Evolutionary conservation across 306 rosid species (phyloP), one percentile per base, ranked within the genome.

Genomic region (Castanea sativa): DNA sequence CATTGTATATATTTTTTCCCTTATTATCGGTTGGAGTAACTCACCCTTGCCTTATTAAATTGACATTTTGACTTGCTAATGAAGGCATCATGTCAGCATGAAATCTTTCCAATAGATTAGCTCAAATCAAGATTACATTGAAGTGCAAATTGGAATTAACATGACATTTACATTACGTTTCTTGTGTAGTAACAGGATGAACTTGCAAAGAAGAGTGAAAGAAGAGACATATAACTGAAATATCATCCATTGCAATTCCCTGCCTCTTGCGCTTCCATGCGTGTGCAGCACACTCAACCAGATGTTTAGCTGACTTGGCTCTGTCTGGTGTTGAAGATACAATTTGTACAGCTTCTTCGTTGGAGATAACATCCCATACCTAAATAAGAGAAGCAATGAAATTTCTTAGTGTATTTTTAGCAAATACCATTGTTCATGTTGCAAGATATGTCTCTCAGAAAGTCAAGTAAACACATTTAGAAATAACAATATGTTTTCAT

Each of bases 361-460:
- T 95, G 2, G 99, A 90, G 29, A 95, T 76, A 7, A 95, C 99
- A 86, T 95, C 99, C 99, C 99, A 95, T 35, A 95, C 97, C 99
- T 95, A 32, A 58, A 20, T 5, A 5, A 80, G 71, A 70, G 80
- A 53, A 13, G 32, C 71, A 41, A 76, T 11, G 30, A 30, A 12
- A 59, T 8, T 11, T 67, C 49, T 67, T 15, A 70, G 30, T 49
- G 52, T 20, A 27, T 11, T 57, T 45, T 45, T 19, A n/a, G 14
- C 21, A 52, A 52, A 15, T 4, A 45, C 33, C 23, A 51, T n/a
- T 69, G 11, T 67, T 11, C 1, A 23, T 49, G 53, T 49, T 49
- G 16, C 53, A 49, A 49, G 6, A 35, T 35, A 35, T 4, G 53
- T 12, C 53, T 49, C 53, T 49, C 53, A 49, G 16, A 49, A 49